phyloP scores from a whole-genome alignment of 106 monocot species.

The Acorus calamus region DNA sequence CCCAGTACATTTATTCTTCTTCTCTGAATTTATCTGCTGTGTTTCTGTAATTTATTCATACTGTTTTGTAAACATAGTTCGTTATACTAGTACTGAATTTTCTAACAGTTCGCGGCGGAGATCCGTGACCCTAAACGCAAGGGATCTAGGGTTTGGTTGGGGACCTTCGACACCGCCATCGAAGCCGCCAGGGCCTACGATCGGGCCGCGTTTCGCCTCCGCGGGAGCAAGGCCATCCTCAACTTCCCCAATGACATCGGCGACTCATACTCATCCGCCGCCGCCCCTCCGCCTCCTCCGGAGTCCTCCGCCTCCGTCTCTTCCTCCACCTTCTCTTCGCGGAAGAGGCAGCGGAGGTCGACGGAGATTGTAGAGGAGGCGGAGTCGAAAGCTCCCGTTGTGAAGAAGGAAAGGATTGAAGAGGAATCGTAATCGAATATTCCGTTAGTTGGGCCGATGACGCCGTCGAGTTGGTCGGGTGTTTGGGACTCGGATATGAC shows the following conservation, averaged over 20 bases:
- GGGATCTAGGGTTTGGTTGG: slow-evolving; percentile 35
- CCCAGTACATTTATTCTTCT: too few species aligned
- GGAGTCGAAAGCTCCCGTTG: background rate
- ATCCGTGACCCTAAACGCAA: slow-evolving; percentile 23
- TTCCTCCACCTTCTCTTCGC: background rate
- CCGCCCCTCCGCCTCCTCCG: background rate
- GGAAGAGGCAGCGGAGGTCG: background rate
- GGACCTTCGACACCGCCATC: slow-evolving; percentile 50
- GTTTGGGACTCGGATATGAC: too few species aligned
- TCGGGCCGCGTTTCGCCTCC: slow-evolving; percentile 47
- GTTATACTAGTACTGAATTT: too few species aligned
- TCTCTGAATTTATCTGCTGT: too few species aligned
- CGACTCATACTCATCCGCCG: background rate
- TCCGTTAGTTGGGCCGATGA: too few species aligned
- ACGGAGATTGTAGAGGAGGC: too few species aligned
- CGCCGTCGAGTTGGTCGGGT: too few species aligned
- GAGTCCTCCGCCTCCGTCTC: background rate
- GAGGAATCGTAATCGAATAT: too few species aligned
- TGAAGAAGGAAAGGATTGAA: background rate
- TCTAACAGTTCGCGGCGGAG: background rate
- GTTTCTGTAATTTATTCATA: too few species aligned
- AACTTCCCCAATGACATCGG: slow-evolving; percentile 55
- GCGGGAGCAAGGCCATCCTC: slow-evolving; percentile 53
- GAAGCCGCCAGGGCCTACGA: slow-evolving; percentile 65
- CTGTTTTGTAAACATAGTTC: too few species aligned